Evolutionary conservation across 75 land plant genomes (phyloP), one percentile per base, ranked within the genome.

Genomic region (Isoetes taiwanensis): DNA sequence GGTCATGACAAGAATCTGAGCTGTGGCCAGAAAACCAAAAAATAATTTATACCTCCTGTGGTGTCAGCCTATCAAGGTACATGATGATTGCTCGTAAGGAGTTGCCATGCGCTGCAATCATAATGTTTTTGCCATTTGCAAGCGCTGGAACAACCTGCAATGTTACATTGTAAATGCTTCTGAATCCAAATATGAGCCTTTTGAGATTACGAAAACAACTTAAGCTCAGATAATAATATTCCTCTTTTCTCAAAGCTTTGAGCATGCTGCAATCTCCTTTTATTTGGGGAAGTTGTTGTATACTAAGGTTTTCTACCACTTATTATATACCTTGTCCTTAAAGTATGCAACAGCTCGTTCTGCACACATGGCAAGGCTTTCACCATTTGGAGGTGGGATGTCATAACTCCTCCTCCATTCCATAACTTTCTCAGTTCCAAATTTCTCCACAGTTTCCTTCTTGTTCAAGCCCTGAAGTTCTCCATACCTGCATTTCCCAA

Each of bases 31-130:
- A n/a, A n/a, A n/a, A n/a, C n/a, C n/a, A n/a, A n/a, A n/a, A n/a
- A n/a, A n/a, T n/a, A n/a, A n/a, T n/a, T n/a, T n/a, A n/a, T n/a
- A 84, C 97, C 97, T 90, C 88, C 63, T 90, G 75, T 20, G 94
- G 74, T 42, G 97, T 81, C 41, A 90, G 62, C 58, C 80, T 72
- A 64, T 86, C 97, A 11, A 90, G 78, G 70, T 90, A 86, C 97
- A 90, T 90, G 38, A 90, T 86, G 28, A 90, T 86, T 20, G 97
- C 78, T 52, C 97, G 79, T 59, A 90, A 30, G 20, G 87, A 86
- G 58, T 90, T 90, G 17, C 94, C 97, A 67, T 90, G 97, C 3
- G 97, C 97, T 25, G 84, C 84, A 43, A 90, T 86, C 84, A 90
- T 60, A 9, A 86, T 70, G 52, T 86, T 67, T 63, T 83, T 86